These are phyloP conservation scores for Saccharomyces pastorianus DNA, from an alignment of 1,139 yeast genomes.

Conservation along the genomic window DNA sequence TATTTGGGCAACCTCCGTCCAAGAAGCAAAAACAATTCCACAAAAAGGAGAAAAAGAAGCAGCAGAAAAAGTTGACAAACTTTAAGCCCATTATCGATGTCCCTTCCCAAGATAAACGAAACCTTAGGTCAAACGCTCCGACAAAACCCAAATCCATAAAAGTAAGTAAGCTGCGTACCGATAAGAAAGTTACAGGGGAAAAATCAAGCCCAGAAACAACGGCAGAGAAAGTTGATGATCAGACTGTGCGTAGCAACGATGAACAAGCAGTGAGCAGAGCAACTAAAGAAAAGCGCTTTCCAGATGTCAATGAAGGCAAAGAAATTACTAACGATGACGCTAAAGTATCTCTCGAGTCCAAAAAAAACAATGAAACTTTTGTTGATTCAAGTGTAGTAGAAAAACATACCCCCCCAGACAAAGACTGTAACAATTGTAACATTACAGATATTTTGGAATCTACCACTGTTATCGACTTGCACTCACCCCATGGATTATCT, in stretches of 20 bases:
- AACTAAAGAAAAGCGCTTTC: neutral
- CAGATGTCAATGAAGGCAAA: neutral
- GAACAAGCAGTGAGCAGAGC: neutral
- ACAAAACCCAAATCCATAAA: conserved; percentile 3
- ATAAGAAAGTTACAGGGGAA: neutral
- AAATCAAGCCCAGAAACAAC: neutral
- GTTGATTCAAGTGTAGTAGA: conserved; percentile 1
- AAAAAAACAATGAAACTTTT: neutral
- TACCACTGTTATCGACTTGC: conserved; percentile 11
- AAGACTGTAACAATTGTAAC: conserved; percentile 3
- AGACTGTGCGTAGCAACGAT: neutral
- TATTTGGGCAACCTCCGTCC: conserved; percentile 12
- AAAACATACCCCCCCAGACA: neutral
- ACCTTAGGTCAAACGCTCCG: neutral
- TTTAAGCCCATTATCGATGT: conserved; percentile 14
- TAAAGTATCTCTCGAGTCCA: neutral
- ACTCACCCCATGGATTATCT: conserved; percentile 5
- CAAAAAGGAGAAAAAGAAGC: conserved; percentile 7
- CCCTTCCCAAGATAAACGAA: conserved; percentile 13
- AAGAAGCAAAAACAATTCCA: neutral
- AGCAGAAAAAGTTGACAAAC: conserved; percentile 16
- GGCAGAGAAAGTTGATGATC: neutral
- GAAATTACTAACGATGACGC: neutral
- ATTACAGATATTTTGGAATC: conserved; percentile 10
- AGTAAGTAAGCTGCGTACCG: conserved; percentile 3